Evolutionary conservation across 2,329 filamentous ascomycete genomes (phyloP), one percentile per base, ranked within the genome.

Genomic region (Rhynchosporium graminicola): DNA sequence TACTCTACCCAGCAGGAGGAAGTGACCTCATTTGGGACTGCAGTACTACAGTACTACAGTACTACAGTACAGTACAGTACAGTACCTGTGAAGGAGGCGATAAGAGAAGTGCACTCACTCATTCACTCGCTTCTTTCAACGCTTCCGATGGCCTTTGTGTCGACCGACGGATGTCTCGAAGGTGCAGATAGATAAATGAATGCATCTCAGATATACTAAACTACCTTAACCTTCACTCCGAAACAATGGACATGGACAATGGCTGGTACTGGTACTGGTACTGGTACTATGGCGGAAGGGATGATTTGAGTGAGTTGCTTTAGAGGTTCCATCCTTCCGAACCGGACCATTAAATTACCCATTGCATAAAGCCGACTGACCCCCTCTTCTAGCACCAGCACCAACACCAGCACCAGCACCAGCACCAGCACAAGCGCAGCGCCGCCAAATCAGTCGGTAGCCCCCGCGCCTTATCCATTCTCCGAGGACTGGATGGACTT

Each of bases 241-340:
- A 12, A n/a, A 36, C 28, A 54, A 26, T 13, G 3, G 40, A n/a
- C 42, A 43, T 43, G 20, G 9, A 43, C 42, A 43, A 43, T 43
- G 20, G 20, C 20, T 20, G 20, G 20, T 20, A 20, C 20, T 20
- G 20, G 20, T 20, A 20, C 20, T 3, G 15, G 20, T 20, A 20
- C 20, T 3, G 15, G 20, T 13, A 28, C 36, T 28, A 42, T 15
- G 26, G 26, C 36, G 29, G 8, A 12, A 13, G 8, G 7, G 33
- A 1, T 10, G 20, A 15, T n/a, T 28, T 4, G 38, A 42, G 20
- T 20, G 20, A 20, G 20, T 20, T 20, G 20, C 20, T 20, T 20
- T 20, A 55, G 38, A 6, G 28, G 51, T 20, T 55, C 51, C 51
- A 55, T 40, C 36, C 28, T 42, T 42, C 51, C 38, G 38, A 20